Evolutionary conservation across 768 basidiomycete species (phyloP), one percentile per base, ranked within the genome.

Genomic region (Fomitopsis serialis): DNA sequence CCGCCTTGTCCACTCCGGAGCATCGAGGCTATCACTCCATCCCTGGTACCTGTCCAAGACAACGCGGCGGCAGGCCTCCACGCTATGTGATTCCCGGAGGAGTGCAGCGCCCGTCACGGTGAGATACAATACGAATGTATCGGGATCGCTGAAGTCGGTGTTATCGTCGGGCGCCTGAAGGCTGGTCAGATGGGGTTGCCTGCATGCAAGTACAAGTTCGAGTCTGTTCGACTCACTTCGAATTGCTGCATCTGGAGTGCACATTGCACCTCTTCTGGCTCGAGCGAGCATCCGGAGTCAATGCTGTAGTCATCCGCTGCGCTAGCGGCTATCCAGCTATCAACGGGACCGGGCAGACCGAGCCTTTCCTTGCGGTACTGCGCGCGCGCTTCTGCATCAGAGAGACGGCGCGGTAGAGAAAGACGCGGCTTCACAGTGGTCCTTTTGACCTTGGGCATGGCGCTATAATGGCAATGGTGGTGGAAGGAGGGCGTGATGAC

Each of bases 81-180:
- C 10, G n/a, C 10, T 21, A 19, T 35, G 44, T 25, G 44, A 32
- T 34, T 42, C 37, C 35, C 24, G 13, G 25, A 7, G 13, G 35
- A n/a, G 52, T 10, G 29, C 11, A 9, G 40, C 44, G 29, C 45
- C 29, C 27, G 23, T 24, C 29, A 54, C 35, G 23, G 55, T 57
- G 44, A 60, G 42, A 40, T 55, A 56, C 17, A 60, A 47, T n/a
- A 57, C 29, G 52, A 42, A 57, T 32, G 48, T 57, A 47, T 57
- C 55, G 36, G 37, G 45, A 35, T 57, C 54, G 45, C 34, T 9
- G 50, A 54, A 59, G 42, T 42, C n/a, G 46, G 43, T 32, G 21
- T 42, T 42, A 21, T 46, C 42, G 49, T 51, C 45, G 15, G 44
- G 49, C 45, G 54, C 54, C 54, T 55, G 21, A 2, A 19, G 10